A percentile compares a stretch with the other conserved stretches of the same genome.
Evolutionary conservation across 768 basidiomycete species (phyloP).

Genomic region (Tremella fuciformis): DNA sequence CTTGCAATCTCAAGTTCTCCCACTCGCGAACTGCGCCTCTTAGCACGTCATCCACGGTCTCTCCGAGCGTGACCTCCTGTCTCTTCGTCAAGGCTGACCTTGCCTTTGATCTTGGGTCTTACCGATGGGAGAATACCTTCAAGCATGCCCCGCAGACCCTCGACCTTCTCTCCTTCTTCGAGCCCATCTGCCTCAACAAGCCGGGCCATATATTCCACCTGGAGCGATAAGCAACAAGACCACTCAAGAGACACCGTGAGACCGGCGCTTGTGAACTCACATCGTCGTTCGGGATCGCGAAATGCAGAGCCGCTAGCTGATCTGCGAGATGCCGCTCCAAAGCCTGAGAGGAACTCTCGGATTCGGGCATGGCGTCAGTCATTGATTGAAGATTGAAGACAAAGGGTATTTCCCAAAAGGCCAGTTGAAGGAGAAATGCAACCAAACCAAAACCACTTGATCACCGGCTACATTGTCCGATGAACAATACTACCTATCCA

Average conservation of each 20-base stretch:
- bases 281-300: slow-evolving; percentile 42
- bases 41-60: slow-evolving; percentile 31
- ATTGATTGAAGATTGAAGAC: not conserved
- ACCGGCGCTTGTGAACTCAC: slow-evolving; percentile 18
- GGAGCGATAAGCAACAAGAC: slow-evolving; percentile 1
- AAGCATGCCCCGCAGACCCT: slow-evolving; percentile 49
- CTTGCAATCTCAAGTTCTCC: slow-evolving; percentile 15
- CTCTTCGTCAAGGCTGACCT: not conserved
- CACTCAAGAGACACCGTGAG: not conserved
- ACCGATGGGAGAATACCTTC: slow-evolving; percentile 42
- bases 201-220: slow-evolving; percentile 50
- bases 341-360: slow-evolving; percentile 38
- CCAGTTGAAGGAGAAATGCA: too few species aligned
- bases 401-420: not conserved
- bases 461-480: too few species aligned
- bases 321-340: slow-evolving; percentile 40
- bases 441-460: too few species aligned
- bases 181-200: slow-evolving; percentile 50
- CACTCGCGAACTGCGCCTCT: slow-evolving; percentile 29
- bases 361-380: slow-evolving; percentile 4
- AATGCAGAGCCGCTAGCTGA: slow-evolving; percentile 27
- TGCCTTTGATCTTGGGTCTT: slow-evolving; percentile 5
- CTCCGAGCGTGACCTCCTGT: slow-evolving; percentile 26
- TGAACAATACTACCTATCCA: too few species aligned
- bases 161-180: slow-evolving; percentile 47